Evolutionary conservation across 73 alveolate species (phyloP), one percentile per base, ranked within the genome.

Genomic region (Diophrys appendiculata): DNA sequence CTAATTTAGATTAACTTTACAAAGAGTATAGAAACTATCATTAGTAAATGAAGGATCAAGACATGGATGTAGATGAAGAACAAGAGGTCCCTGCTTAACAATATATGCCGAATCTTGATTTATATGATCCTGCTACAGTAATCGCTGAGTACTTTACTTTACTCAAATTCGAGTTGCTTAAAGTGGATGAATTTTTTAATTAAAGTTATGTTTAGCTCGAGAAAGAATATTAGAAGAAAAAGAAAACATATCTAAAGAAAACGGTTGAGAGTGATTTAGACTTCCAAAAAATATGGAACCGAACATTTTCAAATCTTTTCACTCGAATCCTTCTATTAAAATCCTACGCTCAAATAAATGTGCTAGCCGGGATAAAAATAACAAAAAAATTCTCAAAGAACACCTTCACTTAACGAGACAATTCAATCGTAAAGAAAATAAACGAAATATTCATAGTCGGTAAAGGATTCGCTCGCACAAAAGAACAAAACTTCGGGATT

Each of bases 251-350:
- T 43, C 60, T 43, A 43, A 43, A 43, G 60, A n/a, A 35, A 28
- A 72, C 29, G 22, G 83, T 28, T 24, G 72, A 72, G 53, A 81
- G 72, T 81, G 79, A 67, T 24, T 25, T 81, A 2, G 82, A 81
- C 24, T 81, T 69, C 31, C 83, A 80, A 25, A 72, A 80, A 26
- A 81, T 35, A 54, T 81, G 89, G 89, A 81, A 79, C n/a, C 74
- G 89, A 56, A 81, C 89, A 3, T 81, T 60, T 53, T 29, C 35
- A 26, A 29, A 72, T 14, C 35, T 81, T n/a, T 81, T 8, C 54
- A 32, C 65, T 13, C 28, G 60, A 11, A 23, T 81, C 0, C 30
- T 29, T 27, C 73, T 80, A 81, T 83, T 81, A 22, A 67, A 81
- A n/a, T 77, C 78, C 13, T 81, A 14, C 43, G 82, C 89, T 1